A percentile compares a stretch with the other conserved stretches of the same genome.
phyloP scores from a whole-genome alignment of 768 basidiomycete genomes.

The Pleurotus giganteus region DNA sequence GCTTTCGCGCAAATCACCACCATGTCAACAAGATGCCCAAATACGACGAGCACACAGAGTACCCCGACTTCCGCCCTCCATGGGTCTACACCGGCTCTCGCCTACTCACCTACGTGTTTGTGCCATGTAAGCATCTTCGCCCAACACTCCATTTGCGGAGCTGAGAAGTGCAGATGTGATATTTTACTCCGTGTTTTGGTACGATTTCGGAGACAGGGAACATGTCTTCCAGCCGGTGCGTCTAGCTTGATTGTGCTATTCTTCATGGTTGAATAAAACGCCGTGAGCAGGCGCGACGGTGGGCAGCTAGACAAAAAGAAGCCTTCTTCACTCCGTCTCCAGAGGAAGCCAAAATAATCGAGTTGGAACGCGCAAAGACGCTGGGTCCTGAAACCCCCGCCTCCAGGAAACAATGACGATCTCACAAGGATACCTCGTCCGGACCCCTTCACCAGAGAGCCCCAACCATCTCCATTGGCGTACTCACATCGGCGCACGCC shows the following conservation, averaged over 20 bases:
- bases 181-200: constrained; percentile 57
- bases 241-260: constrained; percentile 13
- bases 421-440: no score
- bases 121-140: constrained; percentile 44
- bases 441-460: no score
- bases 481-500: no score
- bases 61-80: constrained; percentile 52
- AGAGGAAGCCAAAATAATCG: constrained; percentile 46
- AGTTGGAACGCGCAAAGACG: constrained; percentile 2
- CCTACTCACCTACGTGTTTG: constrained; percentile 49
- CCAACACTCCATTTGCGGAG: neutral
- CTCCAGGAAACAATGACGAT: no score
- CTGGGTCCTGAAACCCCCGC: no score
- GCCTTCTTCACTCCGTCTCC: constrained; percentile 59
- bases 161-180: constrained; percentile 36
- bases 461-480: no score
- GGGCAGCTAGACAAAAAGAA: constrained; percentile 47
- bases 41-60: constrained; percentile 10
- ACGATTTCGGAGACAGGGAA: constrained; percentile 69
- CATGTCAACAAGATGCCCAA: constrained; percentile 18
- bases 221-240: constrained; percentile 70
- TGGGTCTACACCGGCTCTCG: constrained; percentile 58
- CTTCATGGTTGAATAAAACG: neutral
- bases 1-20: no score
- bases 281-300: constrained; percentile 51